Evolutionary conservation across 371 early-diverging fungal genomes (phyloP).

Genomic region (Umbelopsis sp.): DNA sequence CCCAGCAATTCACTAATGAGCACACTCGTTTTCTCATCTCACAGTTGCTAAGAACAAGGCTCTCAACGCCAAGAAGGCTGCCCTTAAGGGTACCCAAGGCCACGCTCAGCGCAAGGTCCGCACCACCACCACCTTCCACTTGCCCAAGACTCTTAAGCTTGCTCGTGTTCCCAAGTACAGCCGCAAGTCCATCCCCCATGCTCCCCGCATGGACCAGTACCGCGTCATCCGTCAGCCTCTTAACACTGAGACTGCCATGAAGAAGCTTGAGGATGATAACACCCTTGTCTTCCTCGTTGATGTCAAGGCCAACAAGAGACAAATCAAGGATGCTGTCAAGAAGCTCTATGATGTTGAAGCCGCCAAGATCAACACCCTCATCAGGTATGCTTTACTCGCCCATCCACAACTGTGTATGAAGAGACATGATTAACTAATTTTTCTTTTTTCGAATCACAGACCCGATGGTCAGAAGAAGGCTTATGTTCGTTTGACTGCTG

Average conservation of each 20-base stretch:
- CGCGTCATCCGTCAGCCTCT: constrained; percentile 89
- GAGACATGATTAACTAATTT: too few relatives aligned
- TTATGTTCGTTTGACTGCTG: constrained; percentile 94
- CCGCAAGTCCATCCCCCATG: constrained; percentile 82
- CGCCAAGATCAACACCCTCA: constrained; percentile 94
- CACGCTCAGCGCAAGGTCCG: constrained; percentile 84
- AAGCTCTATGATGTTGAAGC: constrained; percentile 93
- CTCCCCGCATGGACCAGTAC: constrained; percentile 80
- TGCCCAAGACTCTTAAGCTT: constrained; percentile 91
- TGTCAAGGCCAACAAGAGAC: constrained; percentile 95
- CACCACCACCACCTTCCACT: constrained; percentile 87
- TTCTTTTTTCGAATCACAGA: constrained; percentile 35
- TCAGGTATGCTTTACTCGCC: constrained; percentile 46
- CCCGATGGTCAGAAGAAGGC: constrained; percentile 98
- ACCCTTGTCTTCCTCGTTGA: constrained; percentile 97
- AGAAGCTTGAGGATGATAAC: constrained; percentile 98
- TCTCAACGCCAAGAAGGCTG: constrained; percentile 80
- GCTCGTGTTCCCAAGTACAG: constrained; percentile 87
- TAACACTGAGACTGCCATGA: constrained; percentile 98
- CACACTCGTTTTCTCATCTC: too few relatives aligned
- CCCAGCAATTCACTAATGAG: background rate
- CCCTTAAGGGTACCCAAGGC: constrained; percentile 83
- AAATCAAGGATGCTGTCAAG: constrained; percentile 97
- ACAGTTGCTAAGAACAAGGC: constrained; percentile 48
- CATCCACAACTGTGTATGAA: too few relatives aligned